Percentiles rank a stretch among this genome's conserved stretches.
These are phyloP conservation scores for Groenewaldozyma sp. DNA, from an alignment of 1,139 yeast genomes.

Conservation along the genomic window DNA sequence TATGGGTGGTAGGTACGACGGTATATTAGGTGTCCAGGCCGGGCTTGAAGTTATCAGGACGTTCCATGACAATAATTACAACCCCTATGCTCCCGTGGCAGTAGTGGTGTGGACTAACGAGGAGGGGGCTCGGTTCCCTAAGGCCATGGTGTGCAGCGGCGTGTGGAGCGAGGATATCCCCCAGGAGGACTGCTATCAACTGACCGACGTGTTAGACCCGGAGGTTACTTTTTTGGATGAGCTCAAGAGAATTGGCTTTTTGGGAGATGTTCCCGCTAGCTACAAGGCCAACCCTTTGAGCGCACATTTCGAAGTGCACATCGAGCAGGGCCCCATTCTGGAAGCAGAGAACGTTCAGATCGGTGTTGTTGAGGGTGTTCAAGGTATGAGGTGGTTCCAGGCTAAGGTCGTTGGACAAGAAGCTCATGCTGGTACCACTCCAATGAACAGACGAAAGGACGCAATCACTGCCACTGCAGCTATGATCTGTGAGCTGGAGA, in stretches of 20 bases:
- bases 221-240: slow-evolving; percentile 42
- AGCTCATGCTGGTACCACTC: slow-evolving; percentile 69
- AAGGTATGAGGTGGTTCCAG: slow-evolving; percentile 56
- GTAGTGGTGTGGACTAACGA: slow-evolving; percentile 67
- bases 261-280: slow-evolving; percentile 43
- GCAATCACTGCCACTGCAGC: slow-evolving; percentile 50
- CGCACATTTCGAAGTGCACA: slow-evolving; percentile 66
- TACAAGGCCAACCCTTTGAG: slow-evolving; percentile 47
- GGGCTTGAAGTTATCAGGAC: slow-evolving; percentile 62
- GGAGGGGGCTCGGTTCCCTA: slow-evolving; percentile 70
- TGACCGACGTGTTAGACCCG: slow-evolving; percentile 47
- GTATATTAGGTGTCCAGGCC: slow-evolving; percentile 57
- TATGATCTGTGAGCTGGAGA: slow-evolving; percentile 48
- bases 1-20: slow-evolving; percentile 71
- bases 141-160: slow-evolving; percentile 53
- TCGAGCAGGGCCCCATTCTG: slow-evolving; percentile 67
- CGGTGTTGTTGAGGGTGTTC: slow-evolving; percentile 60
- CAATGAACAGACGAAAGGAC: slow-evolving; percentile 53
- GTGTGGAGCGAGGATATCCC: slow-evolving; percentile 53
- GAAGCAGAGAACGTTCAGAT: slow-evolving; percentile 47
- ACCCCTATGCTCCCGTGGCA: slow-evolving; percentile 57
- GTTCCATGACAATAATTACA: slow-evolving; percentile 45
- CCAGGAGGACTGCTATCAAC: slow-evolving; percentile 40
- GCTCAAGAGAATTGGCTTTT: slow-evolving; percentile 51
- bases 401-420: slow-evolving; percentile 50